Evolutionary conservation across 2,329 filamentous ascomycete genomes (phyloP).

Genomic region (Fusarium continuum): DNA sequence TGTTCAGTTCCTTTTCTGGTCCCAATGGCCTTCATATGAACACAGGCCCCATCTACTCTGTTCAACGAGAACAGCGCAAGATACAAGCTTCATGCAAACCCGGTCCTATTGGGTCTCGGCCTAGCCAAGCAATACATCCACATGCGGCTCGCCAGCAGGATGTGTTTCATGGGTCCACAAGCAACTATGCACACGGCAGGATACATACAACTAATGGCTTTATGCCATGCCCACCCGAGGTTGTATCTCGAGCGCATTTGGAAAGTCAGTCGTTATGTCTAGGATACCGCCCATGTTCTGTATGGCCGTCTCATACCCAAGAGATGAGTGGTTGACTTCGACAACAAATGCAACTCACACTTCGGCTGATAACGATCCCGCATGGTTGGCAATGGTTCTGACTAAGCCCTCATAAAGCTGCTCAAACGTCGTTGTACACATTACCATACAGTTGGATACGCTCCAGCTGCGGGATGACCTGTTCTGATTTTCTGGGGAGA

Average conservation of each 20-base stretch:
- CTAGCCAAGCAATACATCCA: constrained; percentile 20
- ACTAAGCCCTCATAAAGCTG: constrained; percentile 20
- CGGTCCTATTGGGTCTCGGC: constrained; percentile 24
- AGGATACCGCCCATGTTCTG: neutral
- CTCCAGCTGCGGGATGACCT: constrained; percentile 40
- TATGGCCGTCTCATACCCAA: neutral
- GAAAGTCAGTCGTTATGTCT: neutral
- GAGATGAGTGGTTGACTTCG: neutral
- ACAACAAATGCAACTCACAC: neutral
- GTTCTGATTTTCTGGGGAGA: constrained; percentile 43
- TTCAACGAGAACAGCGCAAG: constrained; percentile 9
- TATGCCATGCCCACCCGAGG: neutral
- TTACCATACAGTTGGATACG: constrained; percentile 22
- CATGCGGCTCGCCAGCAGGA: constrained; percentile 37
- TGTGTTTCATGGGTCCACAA: constrained; percentile 28
- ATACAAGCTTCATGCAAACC: constrained; percentile 8
- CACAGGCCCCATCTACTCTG: constrained; percentile 9
- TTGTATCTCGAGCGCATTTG: neutral
- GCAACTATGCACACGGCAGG: constrained; percentile 17
- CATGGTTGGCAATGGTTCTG: constrained; percentile 11
- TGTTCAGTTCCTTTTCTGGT: constrained; percentile 5
- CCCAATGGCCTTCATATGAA: neutral
- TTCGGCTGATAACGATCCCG: neutral
- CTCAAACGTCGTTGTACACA: constrained; percentile 39
- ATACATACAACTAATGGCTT: constrained; percentile 12